These are phyloP conservation scores for Acer yangbiense DNA, from an alignment of 345 rosid species.

Conservation along the genomic window DNA sequence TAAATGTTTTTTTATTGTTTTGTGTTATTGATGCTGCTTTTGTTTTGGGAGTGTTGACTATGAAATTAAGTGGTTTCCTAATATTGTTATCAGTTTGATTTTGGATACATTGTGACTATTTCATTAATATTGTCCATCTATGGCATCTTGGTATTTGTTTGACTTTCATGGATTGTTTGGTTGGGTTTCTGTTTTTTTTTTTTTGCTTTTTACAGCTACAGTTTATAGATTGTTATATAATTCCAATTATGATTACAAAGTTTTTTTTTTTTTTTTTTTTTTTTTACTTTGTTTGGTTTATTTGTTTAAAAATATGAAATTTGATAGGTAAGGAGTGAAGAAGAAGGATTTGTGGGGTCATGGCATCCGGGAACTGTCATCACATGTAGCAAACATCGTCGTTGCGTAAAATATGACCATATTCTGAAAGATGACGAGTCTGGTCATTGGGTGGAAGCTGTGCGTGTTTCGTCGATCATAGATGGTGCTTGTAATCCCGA, in stretches of 20 bases:
- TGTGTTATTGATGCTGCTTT: too few species aligned
- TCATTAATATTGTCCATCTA: neutral
- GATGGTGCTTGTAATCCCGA: slow-evolving; percentile 29
- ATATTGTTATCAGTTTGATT: neutral
- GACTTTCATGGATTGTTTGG: slow-evolving; percentile 23
- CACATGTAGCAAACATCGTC: slow-evolving; percentile 19
- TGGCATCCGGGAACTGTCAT: slow-evolving; percentile 67
- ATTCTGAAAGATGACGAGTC: slow-evolving; percentile 47
- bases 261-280: neutral
- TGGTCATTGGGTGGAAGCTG: slow-evolving; percentile 38
- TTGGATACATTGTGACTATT: neutral
- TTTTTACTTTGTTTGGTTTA: neutral
- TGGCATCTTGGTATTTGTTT: slow-evolving; percentile 2
- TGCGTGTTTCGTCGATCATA: slow-evolving; percentile 41
- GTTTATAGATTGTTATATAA: neutral
- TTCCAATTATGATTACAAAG: neutral
- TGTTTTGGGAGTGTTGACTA: too few species aligned
- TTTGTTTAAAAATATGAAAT: neutral
- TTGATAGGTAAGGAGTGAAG: slow-evolving; percentile 65
- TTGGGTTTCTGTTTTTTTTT: neutral
- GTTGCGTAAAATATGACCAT: slow-evolving; percentile 51
- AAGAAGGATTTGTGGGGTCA: slow-evolving; percentile 80
- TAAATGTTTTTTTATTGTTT: too few species aligned
- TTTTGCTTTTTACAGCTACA: neutral
- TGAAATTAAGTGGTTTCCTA: too few species aligned